phyloP scores from a whole-genome alignment of 2,329 filamentous ascomycete species.

The Boeremia exigua region DNA sequence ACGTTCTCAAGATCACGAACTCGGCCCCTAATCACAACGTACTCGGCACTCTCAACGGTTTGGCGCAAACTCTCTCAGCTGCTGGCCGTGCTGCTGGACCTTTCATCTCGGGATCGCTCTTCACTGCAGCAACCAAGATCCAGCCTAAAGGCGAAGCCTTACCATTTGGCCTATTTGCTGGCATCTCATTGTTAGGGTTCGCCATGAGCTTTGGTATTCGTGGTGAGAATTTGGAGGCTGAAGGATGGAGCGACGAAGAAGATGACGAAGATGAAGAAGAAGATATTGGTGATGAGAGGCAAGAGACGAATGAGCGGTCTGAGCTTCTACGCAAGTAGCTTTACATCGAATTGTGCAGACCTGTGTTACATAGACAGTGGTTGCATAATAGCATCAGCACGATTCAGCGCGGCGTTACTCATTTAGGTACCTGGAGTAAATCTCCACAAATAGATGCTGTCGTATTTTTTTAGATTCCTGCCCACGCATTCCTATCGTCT shows the following conservation, averaged over 20 bases:
- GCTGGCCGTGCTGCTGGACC: slow-evolving; percentile 88
- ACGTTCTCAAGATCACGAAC: slow-evolving; percentile 77
- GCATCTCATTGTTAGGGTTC: slow-evolving; percentile 81
- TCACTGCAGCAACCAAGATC: slow-evolving; percentile 76
- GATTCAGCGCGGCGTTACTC: slow-evolving; percentile 11
- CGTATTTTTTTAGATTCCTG: not conserved
- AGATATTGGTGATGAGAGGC: slow-evolving; percentile 22
- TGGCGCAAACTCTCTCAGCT: slow-evolving; percentile 92
- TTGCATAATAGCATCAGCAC: slow-evolving; percentile 7
- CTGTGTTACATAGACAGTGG: slow-evolving; percentile 5
- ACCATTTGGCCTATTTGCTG: slow-evolving; percentile 87
- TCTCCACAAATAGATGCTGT: slow-evolving; percentile 5
- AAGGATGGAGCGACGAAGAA: slow-evolving; percentile 57
- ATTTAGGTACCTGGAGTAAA: not conserved
- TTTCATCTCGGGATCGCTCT: slow-evolving; percentile 85
- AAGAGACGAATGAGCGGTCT: slow-evolving; percentile 35
- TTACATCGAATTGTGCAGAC: slow-evolving; percentile 1
- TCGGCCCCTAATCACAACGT: slow-evolving; percentile 85
- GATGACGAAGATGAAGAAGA: slow-evolving; percentile 39
- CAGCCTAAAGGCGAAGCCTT: slow-evolving; percentile 82
- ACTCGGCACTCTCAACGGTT: slow-evolving; percentile 87
- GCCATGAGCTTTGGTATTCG: slow-evolving; percentile 78
- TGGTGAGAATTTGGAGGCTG: slow-evolving; percentile 65
- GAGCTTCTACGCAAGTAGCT: slow-evolving; percentile 38
- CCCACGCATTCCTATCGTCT: not conserved